Evolutionary conservation across 2,329 filamentous ascomycete genomes (phyloP).

Genomic region (Aspergillus aculeatinus): DNA sequence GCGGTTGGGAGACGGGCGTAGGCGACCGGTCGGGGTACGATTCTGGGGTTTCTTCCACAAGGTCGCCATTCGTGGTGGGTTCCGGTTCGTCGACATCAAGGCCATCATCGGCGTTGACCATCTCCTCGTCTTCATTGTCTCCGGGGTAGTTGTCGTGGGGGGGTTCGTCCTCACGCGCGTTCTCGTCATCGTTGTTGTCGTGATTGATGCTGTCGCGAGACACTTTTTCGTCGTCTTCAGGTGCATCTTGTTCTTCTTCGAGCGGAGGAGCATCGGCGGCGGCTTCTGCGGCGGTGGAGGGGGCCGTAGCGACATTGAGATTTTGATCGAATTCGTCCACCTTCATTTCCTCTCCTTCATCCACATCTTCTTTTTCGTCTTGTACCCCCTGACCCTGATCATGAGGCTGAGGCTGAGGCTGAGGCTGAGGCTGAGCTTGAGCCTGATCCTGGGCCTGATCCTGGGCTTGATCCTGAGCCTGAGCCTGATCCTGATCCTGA

Average conservation of each 20-base stretch:
- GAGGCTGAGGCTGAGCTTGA: no score
- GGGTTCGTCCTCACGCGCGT: neutral
- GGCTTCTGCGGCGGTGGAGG: neutral
- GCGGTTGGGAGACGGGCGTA: constrained; percentile 40
- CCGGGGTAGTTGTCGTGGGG: neutral
- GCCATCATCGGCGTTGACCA: neutral
- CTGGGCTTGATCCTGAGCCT: no score
- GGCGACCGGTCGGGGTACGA: constrained; percentile 32
- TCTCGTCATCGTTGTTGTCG: no score
- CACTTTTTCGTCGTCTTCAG: neutral
- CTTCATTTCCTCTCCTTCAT: constrained; percentile 5
- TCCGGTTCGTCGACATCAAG: constrained; percentile 23
- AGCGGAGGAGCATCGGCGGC: neutral
- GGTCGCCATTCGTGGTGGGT: constrained; percentile 17
- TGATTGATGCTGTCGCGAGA: no score
- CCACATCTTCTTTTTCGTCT: constrained; percentile 3
- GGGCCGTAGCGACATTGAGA: neutral
- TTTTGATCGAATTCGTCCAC: neutral
- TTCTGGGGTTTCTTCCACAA: constrained; percentile 9
- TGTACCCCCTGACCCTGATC: no score
- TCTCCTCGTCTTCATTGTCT: neutral
- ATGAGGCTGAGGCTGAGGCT: no score
- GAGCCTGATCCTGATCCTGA: no score
- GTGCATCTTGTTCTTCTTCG: neutral
- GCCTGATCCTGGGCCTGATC: no score